Percentiles rank a stretch among this genome's conserved stretches.
These are phyloP conservation scores for Tephrocybe sp. DNA, from an alignment of 768 basidiomycete species.

Conservation along the genomic window DNA sequence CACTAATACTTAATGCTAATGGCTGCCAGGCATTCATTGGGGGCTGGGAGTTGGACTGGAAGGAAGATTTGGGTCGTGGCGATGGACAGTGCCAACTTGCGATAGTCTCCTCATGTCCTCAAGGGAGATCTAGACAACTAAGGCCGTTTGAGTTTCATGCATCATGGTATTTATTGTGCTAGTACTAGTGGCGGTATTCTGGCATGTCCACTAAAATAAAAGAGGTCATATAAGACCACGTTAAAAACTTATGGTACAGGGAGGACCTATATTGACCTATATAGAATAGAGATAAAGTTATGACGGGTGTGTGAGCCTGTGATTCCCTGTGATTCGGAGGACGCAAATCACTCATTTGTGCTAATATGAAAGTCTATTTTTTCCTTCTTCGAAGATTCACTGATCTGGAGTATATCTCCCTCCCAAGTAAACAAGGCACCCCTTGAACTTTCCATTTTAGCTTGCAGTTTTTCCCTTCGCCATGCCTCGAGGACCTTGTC, in stretches of 20 bases:
- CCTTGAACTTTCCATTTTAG: conserved; percentile 20
- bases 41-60: too few species aligned
- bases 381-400: not conserved
- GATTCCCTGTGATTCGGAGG: not conserved
- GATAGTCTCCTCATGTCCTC: too few species aligned
- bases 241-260: not conserved
- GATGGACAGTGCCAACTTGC: too few species aligned
- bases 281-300: conserved; percentile 4
- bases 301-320: not conserved
- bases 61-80: too few species aligned
- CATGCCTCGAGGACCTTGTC: conserved; percentile 13
- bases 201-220: not conserved
- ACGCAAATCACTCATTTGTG: conserved; percentile 9
- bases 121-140: too few species aligned
- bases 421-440: not conserved
- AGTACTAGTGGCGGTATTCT: too few species aligned
- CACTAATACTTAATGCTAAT: too few species aligned
- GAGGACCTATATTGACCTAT: not conserved
- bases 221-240: not conserved
- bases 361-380: conserved; percentile 6
- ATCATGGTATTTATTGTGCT: too few species aligned
- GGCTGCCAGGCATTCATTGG: too few species aligned
- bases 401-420: not conserved
- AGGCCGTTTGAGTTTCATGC: too few species aligned
- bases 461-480: not conserved